Percentiles rank a stretch among this genome's conserved stretches.
phyloP scores from a whole-genome alignment of 768 basidiomycete species.

The Fistulinella prunicolor region DNA sequence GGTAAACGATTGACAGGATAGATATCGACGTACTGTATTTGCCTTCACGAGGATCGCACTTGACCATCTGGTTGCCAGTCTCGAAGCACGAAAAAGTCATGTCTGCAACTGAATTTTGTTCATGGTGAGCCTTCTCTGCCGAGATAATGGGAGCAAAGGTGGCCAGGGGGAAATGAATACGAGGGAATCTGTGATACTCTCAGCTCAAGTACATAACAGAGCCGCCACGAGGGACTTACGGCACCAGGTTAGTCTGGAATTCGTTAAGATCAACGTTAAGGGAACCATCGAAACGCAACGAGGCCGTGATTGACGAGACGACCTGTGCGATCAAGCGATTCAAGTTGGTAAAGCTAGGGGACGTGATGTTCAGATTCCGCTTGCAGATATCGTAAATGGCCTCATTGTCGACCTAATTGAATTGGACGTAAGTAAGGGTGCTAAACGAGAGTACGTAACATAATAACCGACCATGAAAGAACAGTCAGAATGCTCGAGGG shows the following conservation, averaged over 20 bases:
- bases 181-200: conserved; percentile 68
- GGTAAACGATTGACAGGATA: background rate
- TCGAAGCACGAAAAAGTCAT: conserved; percentile 95
- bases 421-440: conserved; percentile 3
- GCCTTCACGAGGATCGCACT: conserved; percentile 76
- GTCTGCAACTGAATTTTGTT: conserved; percentile 96
- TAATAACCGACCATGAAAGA: conserved; percentile 83
- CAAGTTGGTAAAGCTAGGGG: conserved; percentile 91
- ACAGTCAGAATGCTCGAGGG: conserved; percentile 97
- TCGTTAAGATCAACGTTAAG: conserved; percentile 83
- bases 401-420: conserved; percentile 72
- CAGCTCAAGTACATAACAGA: background rate
- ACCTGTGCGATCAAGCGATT: conserved; percentile 98
- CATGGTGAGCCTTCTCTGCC: conserved; percentile 90
- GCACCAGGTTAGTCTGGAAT: conserved; percentile 98
- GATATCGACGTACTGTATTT: conserved; percentile 56
- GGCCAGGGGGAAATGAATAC: conserved; percentile 97
- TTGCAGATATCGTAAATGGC: conserved; percentile 80
- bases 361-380: conserved; percentile 81
- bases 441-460: conserved; percentile 3
- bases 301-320: conserved; percentile 96
- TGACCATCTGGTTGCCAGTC: conserved; percentile 75
- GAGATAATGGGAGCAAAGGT: conserved; percentile 95
- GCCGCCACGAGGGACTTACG: conserved; percentile 51
- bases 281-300: conserved; percentile 64